Evolutionary conservation across 345 rosid genomes (phyloP).

Genomic region (Balakata baccata): DNA sequence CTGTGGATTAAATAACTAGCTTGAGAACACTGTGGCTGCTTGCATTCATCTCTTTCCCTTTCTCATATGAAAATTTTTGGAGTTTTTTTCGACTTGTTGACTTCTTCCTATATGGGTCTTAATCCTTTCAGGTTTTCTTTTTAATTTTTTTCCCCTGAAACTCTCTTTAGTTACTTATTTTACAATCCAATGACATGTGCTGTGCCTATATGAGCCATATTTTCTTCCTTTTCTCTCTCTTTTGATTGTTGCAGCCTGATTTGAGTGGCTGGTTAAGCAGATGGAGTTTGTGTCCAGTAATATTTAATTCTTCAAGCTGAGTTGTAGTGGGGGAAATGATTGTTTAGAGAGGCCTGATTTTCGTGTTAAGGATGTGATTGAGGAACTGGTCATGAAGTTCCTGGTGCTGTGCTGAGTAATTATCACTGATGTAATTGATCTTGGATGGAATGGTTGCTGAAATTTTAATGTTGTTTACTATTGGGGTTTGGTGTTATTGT

Average conservation of each 20-base stretch:
- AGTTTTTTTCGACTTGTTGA: not conserved
- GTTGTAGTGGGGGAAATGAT: slow-evolving; percentile 20
- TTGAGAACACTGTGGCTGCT: not conserved
- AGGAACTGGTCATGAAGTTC: slow-evolving; percentile 21
- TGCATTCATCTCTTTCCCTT: not conserved
- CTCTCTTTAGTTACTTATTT: not conserved
- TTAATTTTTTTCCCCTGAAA: too few species aligned
- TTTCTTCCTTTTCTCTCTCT: not conserved
- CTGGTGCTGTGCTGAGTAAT: slow-evolving; percentile 30
- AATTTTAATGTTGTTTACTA: slow-evolving; percentile 32
- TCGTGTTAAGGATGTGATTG: slow-evolving; percentile 31
- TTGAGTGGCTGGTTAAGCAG: slow-evolving; percentile 21
- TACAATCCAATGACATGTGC: not conserved
- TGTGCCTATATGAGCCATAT: not conserved
- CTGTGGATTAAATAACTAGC: not conserved
- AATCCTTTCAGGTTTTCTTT: not conserved
- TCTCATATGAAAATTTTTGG: not conserved
- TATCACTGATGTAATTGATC: slow-evolving; percentile 26
- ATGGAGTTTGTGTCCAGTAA: slow-evolving; percentile 22
- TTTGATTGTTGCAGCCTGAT: slow-evolving; percentile 3
- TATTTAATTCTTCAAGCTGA: slow-evolving; percentile 14
- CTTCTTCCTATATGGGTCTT: not conserved
- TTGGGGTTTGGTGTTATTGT: slow-evolving; percentile 46
- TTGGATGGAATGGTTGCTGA: slow-evolving; percentile 40
- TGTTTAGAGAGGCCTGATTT: slow-evolving; percentile 29